Conservation (phyloP, 192 early-diverging fungal genomes). For the Podila verticillata region DNA sequence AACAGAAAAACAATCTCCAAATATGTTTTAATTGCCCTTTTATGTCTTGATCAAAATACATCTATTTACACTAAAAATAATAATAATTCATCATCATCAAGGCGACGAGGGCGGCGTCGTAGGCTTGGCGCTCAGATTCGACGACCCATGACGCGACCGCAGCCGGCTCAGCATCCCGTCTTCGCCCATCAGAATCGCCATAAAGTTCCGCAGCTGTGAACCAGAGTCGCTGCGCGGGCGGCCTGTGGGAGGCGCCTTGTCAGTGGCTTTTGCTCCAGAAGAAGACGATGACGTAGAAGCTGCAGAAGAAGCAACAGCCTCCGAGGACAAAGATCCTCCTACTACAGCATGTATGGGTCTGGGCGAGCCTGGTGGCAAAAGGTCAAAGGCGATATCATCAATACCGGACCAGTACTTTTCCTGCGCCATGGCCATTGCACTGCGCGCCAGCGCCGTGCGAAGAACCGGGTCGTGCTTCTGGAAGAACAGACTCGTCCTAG, state of each 20-base stretch:
- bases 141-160: conserved; percentile 15
- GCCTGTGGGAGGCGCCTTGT: conserved; percentile 2
- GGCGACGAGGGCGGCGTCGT: background rate
- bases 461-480: conserved; percentile 46
- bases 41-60: background rate
- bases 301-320: background rate
- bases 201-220: conserved; percentile 29
- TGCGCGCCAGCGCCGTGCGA: conserved; percentile 35
- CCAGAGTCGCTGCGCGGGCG: conserved; percentile 38
- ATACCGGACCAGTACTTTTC: conserved; percentile 50
- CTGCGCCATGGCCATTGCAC: conserved; percentile 36
- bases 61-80: no score
- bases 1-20: background rate
- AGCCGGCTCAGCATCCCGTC: conserved; percentile 26
- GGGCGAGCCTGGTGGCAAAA: conserved; percentile 15
- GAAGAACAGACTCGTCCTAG: conserved; percentile 47
- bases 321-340: background rate
- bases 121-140: conserved; percentile 6
- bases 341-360: background rate
- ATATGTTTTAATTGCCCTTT: background rate
- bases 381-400: conserved; percentile 48
- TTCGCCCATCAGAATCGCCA: conserved; percentile 50
- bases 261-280: background rate
- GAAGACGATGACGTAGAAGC: background rate
- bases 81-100: no score